Conservation (phyloP, 73 alveolate species). For the Paramecium pentaurelia region DNA sequence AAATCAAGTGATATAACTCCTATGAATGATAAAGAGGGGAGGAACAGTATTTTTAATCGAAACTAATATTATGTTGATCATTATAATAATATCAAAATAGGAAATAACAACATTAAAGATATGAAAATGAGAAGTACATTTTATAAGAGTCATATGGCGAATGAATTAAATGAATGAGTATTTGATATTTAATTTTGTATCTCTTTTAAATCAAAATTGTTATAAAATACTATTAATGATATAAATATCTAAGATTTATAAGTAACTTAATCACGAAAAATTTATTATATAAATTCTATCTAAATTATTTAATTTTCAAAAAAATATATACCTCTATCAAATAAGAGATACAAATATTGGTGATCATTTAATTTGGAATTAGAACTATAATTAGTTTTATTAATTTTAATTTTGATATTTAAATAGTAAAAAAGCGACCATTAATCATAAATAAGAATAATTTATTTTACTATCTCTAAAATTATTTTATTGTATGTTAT, state of each 20-base stretch:
- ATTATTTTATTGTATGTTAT: too few species aligned
- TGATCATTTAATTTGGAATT: too few species aligned
- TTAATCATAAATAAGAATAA: too few species aligned
- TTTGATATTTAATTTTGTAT: background rate
- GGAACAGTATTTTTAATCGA: background rate
- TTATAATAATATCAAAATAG: background rate
- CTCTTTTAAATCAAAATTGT: background rate
- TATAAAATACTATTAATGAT: background rate
- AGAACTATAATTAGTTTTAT: too few species aligned
- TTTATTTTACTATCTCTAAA: too few species aligned
- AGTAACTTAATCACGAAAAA: too few species aligned
- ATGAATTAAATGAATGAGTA: background rate
- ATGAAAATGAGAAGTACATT: background rate
- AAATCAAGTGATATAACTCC: background rate
- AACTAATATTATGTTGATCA: slow-evolving; percentile 3
- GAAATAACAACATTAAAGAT: background rate
- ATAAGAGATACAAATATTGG: too few species aligned
- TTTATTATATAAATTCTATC: too few species aligned
- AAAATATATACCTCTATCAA: too few species aligned
- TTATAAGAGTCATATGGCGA: background rate
- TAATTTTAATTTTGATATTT: too few species aligned
- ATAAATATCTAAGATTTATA: background rate
- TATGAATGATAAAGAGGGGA: background rate
- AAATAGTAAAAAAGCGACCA: too few species aligned
- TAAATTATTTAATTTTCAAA: too few species aligned